Percentiles rank a stretch among this genome's conserved stretches.
phyloP scores from a whole-genome alignment of 169 alveolate genomes.

The Plasmodium cynomolgi region DNA sequence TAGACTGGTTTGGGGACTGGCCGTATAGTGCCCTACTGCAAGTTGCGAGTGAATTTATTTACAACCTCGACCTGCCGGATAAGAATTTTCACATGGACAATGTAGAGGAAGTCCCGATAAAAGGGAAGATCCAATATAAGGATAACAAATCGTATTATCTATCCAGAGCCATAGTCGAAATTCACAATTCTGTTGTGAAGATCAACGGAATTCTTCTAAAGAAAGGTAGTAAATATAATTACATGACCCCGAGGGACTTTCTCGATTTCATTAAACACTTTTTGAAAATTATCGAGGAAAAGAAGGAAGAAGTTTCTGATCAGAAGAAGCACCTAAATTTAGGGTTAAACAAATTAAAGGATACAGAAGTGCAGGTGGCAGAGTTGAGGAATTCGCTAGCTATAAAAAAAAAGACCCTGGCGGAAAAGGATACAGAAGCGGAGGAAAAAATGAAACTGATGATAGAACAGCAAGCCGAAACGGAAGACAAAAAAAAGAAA shows the following conservation, averaged over 20 bases:
- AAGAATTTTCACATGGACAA: conserved; percentile 51
- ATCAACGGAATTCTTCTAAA: conserved; percentile 52
- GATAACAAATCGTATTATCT: conserved; percentile 50
- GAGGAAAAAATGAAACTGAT: conserved; percentile 94
- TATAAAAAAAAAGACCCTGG: conserved; percentile 90
- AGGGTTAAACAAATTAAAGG: conserved; percentile 95
- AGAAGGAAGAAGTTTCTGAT: conserved; percentile 93
- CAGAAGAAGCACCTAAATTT: conserved; percentile 94
- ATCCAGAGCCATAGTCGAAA: conserved; percentile 73
- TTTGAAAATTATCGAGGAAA: conserved; percentile 90
- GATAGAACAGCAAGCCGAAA: conserved; percentile 95
- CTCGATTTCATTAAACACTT: conserved; percentile 96
- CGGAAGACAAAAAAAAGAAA: conserved; percentile 93
- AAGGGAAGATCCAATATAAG: conserved; percentile 55
- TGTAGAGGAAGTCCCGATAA: conserved; percentile 58
- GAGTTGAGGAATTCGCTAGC: conserved; percentile 92
- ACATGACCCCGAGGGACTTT: conserved; percentile 94
- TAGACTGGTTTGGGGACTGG: conserved; percentile 99
- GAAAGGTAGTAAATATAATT: conserved; percentile 67
- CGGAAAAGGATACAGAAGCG: conserved; percentile 95
- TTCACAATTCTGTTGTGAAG: conserved; percentile 44
- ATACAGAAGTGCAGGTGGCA: conserved; percentile 94
- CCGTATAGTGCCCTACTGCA: conserved; percentile 94
- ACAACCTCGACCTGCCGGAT: conserved; percentile 81
- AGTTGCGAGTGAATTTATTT: conserved; percentile 94